These are phyloP conservation scores for Pyrenula massariospora DNA, from an alignment of 495 filamentous ascomycete genomes.

Conservation along the genomic window DNA sequence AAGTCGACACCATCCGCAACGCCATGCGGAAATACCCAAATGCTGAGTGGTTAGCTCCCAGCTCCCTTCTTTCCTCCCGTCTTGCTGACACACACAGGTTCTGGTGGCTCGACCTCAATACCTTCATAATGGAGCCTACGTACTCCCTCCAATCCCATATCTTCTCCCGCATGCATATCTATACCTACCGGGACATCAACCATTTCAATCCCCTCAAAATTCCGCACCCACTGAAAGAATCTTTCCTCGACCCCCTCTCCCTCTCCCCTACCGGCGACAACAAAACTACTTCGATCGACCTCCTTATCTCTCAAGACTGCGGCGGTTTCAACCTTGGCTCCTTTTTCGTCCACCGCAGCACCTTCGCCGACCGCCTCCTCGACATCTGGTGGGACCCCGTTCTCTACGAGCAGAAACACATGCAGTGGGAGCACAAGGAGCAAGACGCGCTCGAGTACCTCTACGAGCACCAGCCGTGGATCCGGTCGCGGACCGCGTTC, in stretches of 20 bases:
- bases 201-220: slow-evolving; percentile 93
- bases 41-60: slow-evolving; percentile 72
- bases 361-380: slow-evolving; percentile 84
- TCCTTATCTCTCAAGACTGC: slow-evolving; percentile 90
- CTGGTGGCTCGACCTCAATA: slow-evolving; percentile 98
- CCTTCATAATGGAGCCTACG: slow-evolving; percentile 93
- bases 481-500: slow-evolving; percentile 79
- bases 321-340: slow-evolving; percentile 93
- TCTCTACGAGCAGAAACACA: slow-evolving; percentile 95
- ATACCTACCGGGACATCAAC: slow-evolving; percentile 93
- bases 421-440: slow-evolving; percentile 99
- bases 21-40: slow-evolving; percentile 87
- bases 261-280: slow-evolving; percentile 65
- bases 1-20: slow-evolving; percentile 88
- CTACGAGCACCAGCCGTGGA: slow-evolving; percentile 86
- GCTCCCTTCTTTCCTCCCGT: not conserved
- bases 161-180: slow-evolving; percentile 63
- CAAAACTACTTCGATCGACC: slow-evolving; percentile 61
- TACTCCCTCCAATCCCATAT: slow-evolving; percentile 85
- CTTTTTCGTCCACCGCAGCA: slow-evolving; percentile 76
- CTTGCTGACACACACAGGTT: slow-evolving; percentile 47
- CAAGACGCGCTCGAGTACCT: slow-evolving; percentile 91
- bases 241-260: slow-evolving; percentile 63
- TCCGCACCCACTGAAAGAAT: slow-evolving; percentile 60
- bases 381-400: slow-evolving; percentile 99